phyloP scores from a whole-genome alignment of 768 basidiomycete species.

The Rhodotorula paludigena region DNA sequence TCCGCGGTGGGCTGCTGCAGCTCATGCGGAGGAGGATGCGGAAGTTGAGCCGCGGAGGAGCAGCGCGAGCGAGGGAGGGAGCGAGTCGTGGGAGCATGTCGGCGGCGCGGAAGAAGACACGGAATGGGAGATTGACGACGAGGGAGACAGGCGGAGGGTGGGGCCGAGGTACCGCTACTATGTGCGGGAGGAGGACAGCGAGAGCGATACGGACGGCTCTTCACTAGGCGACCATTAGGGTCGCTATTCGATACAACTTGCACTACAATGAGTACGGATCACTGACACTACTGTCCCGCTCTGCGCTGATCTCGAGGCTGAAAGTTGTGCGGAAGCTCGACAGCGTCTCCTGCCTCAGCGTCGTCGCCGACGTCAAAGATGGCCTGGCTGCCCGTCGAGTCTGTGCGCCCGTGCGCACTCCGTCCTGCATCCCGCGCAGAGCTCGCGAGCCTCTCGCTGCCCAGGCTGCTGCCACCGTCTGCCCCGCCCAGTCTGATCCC shows the following conservation, averaged over 20 bases:
- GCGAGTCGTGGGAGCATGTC: neutral
- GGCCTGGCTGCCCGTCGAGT: neutral
- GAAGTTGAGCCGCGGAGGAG: no score
- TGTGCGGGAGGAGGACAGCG: constrained; percentile 31
- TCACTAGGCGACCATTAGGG: neutral
- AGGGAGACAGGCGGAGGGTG: constrained; percentile 23
- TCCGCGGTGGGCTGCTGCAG: neutral
- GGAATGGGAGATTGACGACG: constrained; percentile 26
- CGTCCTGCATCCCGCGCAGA: neutral
- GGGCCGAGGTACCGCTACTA: constrained; percentile 29
- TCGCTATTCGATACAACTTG: neutral
- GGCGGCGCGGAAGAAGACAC: constrained; percentile 3
- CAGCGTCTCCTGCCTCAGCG: constrained; percentile 12
- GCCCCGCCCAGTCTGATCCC: constrained; percentile 5
- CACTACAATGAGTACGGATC: neutral
- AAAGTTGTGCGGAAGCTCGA: constrained; percentile 24
- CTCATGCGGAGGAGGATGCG: no score
- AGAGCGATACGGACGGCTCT: constrained; percentile 15
- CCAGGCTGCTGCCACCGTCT: no score
- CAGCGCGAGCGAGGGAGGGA: neutral
- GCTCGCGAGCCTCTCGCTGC: no score
- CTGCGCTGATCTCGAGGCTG: neutral
- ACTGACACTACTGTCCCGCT: neutral
- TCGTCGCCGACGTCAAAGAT: constrained; percentile 11
- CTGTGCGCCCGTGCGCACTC: neutral